These are phyloP conservation scores for Coniochaeta sp. DNA, from an alignment of 2,329 filamentous ascomycete species.

Conservation along the genomic window DNA sequence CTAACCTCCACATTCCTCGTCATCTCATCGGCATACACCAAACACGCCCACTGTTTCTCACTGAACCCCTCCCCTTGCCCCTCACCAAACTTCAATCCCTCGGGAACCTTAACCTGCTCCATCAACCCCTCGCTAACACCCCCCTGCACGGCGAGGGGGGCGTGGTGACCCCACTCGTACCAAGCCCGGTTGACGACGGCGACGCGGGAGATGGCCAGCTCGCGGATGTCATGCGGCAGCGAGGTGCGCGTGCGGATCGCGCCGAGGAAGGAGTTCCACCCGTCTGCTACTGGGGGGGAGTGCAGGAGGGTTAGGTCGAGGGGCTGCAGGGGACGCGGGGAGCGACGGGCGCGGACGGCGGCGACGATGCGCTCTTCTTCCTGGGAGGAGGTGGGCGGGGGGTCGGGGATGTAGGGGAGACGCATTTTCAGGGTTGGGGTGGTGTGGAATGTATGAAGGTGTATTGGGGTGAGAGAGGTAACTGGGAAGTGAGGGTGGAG, in stretches of 20 bases:
- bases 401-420: constrained; percentile 56
- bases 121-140: constrained; percentile 49
- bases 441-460: constrained; percentile 2
- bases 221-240: constrained; percentile 52
- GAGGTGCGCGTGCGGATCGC: constrained; percentile 49
- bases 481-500: background rate
- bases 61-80: constrained; percentile 35
- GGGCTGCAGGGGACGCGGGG: constrained; percentile 62
- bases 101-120: constrained; percentile 31
- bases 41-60: constrained; percentile 58
- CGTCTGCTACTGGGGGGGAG: constrained; percentile 66
- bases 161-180: constrained; percentile 81
- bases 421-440: constrained; percentile 44
- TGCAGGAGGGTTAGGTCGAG: constrained; percentile 75
- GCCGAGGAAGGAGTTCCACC: constrained; percentile 66
- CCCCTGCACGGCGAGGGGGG: constrained; percentile 54
- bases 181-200: constrained; percentile 74
- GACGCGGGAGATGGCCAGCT: constrained; percentile 75
- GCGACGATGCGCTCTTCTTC: constrained; percentile 51
- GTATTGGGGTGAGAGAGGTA: background rate
- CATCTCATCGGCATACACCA: constrained; percentile 78
- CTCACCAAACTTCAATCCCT: constrained; percentile 16
- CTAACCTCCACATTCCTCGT: constrained; percentile 64
- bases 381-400: constrained; percentile 33
- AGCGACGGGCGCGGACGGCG: constrained; percentile 58